These are phyloP conservation scores for Penicillium crustosum DNA, from an alignment of 2,329 filamentous ascomycete genomes.

Conservation along the genomic window DNA sequence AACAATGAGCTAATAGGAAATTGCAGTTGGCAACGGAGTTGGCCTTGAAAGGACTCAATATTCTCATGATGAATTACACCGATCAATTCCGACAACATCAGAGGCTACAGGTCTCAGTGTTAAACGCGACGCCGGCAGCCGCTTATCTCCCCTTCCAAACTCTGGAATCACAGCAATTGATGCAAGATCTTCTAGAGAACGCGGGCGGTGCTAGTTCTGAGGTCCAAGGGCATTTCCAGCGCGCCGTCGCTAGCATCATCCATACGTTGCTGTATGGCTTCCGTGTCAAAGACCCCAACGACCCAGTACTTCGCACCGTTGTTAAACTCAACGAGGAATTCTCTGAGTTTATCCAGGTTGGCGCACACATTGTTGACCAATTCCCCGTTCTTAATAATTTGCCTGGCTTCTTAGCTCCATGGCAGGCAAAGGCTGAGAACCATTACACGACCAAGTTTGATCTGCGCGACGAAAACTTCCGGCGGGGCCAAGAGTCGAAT, in stretches of 20 bases:
- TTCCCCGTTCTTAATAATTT: conserved; percentile 48
- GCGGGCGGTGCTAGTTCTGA: not conserved
- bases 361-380: conserved; percentile 39
- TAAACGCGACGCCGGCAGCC: conserved; percentile 35
- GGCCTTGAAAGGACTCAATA: conserved; percentile 36
- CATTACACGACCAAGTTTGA: not conserved
- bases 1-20: not conserved
- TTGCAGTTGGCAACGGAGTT: conserved; percentile 14
- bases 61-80: conserved; percentile 53
- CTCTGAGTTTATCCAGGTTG: not conserved
- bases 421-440: conserved; percentile 40
- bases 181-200: not conserved
- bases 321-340: not conserved
- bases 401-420: conserved; percentile 47
- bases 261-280: not conserved
- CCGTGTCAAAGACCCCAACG: not conserved
- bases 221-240: not conserved
- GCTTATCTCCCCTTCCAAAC: conserved; percentile 11
- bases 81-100: conserved; percentile 50
- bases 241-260: not conserved
- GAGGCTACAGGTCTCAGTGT: conserved; percentile 47
- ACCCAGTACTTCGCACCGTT: not conserved
- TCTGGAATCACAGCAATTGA: not conserved
- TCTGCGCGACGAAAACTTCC: not conserved
- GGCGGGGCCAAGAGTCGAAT: not conserved